Conservation (phyloP, 73 alveolate species). For the Paramecium tetraurelia region DNA sequence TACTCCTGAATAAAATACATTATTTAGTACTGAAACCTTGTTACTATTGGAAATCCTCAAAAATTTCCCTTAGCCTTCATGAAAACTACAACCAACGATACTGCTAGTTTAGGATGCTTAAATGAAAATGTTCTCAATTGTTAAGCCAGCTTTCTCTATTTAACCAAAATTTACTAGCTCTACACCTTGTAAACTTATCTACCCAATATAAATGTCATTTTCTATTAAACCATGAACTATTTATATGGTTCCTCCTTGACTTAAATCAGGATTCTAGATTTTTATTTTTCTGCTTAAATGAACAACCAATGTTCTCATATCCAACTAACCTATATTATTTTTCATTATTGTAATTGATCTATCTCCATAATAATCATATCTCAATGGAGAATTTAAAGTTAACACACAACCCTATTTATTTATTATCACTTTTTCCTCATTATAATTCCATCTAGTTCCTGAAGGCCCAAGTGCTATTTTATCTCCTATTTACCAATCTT, state of each 20-base stretch:
- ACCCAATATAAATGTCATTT: neutral
- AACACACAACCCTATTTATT: neutral
- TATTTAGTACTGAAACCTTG: neutral
- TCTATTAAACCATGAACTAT: neutral
- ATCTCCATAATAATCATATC: slow-evolving; percentile 55
- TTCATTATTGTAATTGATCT: slow-evolving; percentile 4
- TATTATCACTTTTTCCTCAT: slow-evolving; percentile 13
- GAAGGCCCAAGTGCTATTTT: slow-evolving; percentile 48
- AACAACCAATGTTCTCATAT: slow-evolving; percentile 49
- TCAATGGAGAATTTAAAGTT: slow-evolving; percentile 15
- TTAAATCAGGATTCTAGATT: slow-evolving; percentile 22
- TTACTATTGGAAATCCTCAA: neutral
- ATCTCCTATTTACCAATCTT: slow-evolving; percentile 59
- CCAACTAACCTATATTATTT: slow-evolving; percentile 2
- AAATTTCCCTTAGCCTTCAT: slow-evolving; percentile 21
- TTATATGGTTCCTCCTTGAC: neutral
- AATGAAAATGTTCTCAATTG: neutral
- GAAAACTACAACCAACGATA: neutral
- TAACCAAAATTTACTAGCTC: slow-evolving; percentile 50
- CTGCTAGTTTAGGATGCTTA: neutral
- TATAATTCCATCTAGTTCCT: neutral
- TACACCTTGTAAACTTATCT: slow-evolving; percentile 27
- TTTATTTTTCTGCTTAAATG: slow-evolving; percentile 56
- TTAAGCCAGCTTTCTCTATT: neutral
- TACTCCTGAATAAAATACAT: neutral